Percentiles rank a stretch among this genome's conserved stretches.
Conservation (phyloP, 1,284 basidiomycete species). For the Rhodotorula sp. region DNA sequence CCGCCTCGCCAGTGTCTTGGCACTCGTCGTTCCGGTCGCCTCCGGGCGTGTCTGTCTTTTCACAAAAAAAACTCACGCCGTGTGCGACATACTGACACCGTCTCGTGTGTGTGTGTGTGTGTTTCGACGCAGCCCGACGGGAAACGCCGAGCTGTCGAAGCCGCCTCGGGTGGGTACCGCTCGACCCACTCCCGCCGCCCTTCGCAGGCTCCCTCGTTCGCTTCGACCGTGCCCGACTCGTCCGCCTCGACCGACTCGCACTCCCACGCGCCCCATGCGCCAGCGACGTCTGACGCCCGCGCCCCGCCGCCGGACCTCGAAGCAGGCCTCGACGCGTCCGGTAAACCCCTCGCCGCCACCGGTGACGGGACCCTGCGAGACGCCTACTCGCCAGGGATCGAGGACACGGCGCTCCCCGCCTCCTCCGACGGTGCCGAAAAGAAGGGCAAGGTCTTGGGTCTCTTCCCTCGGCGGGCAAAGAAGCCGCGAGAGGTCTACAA, state of each 20-base stretch:
- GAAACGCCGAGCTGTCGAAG: constrained; percentile 20
- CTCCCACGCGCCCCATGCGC: not conserved
- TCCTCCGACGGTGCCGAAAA: constrained; percentile 7
- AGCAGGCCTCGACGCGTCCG: constrained; percentile 2
- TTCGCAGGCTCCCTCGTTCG: constrained; percentile 33
- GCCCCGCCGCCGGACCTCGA: constrained; percentile 26
- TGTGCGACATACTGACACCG: not conserved
- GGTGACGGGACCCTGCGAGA: constrained; percentile 13
- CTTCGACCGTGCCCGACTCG: constrained; percentile 35
- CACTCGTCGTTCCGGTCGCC: no score
- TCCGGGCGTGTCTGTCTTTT: no score
- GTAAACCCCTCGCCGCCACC: not conserved
- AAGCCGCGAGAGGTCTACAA: constrained; percentile 35
- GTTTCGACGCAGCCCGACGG: constrained; percentile 32
- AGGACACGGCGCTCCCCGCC: constrained; percentile 1
- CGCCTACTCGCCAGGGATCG: not conserved
- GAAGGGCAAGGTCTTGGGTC: constrained; percentile 16
- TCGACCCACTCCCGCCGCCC: constrained; percentile 16
- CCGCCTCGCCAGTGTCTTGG: no score
- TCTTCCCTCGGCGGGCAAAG: constrained; percentile 19
- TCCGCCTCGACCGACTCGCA: constrained; percentile 2
- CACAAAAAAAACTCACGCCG: no score
- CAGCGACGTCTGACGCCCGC: not conserved
- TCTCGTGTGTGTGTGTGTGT: no score
- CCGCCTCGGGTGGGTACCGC: not conserved